Evolutionary conservation across 2,329 filamentous ascomycete genomes (phyloP).

Genomic region (Ascochyta viciae-villosae): DNA sequence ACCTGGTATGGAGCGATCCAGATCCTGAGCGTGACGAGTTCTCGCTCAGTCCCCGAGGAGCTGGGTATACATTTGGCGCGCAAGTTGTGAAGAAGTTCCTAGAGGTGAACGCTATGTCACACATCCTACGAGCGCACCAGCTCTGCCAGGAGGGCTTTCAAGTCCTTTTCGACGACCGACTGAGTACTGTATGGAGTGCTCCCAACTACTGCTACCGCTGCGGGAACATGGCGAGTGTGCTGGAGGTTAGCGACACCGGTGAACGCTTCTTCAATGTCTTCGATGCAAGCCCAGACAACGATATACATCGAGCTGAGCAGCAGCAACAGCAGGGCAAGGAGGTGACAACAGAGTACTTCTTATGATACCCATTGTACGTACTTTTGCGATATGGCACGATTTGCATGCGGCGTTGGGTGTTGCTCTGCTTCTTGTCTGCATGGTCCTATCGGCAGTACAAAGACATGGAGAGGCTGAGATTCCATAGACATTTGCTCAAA

Average conservation of each 20-base stretch:
- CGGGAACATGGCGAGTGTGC: conserved; percentile 94
- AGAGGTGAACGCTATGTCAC: conserved; percentile 95
- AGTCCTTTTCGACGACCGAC: conserved; percentile 89
- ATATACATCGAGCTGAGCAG: conserved; percentile 80
- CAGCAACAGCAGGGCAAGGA: conserved; percentile 79
- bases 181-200: conserved; percentile 94
- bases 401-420: conserved; percentile 27
- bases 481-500: conserved; percentile 3
- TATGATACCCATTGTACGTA: conserved; percentile 56
- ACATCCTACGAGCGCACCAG: conserved; percentile 97
- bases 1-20: conserved; percentile 97
- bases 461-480: background rate
- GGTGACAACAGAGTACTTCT: conserved; percentile 72
- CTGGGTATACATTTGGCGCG: conserved; percentile 95
- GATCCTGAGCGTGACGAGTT: conserved; percentile 98
- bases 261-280: conserved; percentile 98
- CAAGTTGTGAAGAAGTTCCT: conserved; percentile 99
- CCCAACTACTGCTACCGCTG: conserved; percentile 87
- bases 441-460: background rate
- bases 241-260: conserved; percentile 92
- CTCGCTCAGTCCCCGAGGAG: conserved; percentile 88
- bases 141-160: conserved; percentile 98
- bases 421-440: background rate
- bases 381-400: conserved; percentile 17
- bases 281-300: conserved; percentile 94